Evolutionary conservation across 2,329 filamentous ascomycete genomes (phyloP).

Genomic region (Aspergillus fructus): DNA sequence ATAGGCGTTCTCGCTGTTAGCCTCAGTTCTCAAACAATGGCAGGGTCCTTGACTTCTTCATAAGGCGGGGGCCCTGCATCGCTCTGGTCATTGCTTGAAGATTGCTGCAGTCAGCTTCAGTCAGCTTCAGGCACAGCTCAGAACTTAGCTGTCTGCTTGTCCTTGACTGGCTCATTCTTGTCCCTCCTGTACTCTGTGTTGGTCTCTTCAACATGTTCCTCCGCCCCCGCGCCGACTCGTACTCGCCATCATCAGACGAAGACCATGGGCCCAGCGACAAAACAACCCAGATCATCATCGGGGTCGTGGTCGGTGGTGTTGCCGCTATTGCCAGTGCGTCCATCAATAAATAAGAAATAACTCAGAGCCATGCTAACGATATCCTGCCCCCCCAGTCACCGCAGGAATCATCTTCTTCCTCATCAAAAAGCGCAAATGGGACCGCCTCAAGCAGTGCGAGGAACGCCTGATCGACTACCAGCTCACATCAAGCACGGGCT

Average conservation of each 20-base stretch:
- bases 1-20: background rate
- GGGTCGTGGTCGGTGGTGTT: constrained; percentile 29
- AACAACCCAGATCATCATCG: constrained; percentile 25
- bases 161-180: background rate
- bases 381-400: constrained; percentile 20
- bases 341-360: background rate
- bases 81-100: background rate
- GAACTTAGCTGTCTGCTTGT: background rate
- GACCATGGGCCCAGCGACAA: background rate
- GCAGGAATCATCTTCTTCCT: constrained; percentile 25
- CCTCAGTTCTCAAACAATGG: background rate
- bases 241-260: background rate
- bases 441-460: constrained; percentile 22
- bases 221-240: background rate
- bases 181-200: background rate
- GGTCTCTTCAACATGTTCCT: background rate
- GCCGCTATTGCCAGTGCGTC: constrained; percentile 26
- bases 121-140: background rate
- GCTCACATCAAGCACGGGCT: background rate
- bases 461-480: constrained; percentile 15
- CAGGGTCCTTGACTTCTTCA: background rate
- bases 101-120: background rate
- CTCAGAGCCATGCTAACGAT: background rate
- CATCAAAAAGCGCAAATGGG: constrained; percentile 24
- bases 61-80: constrained; percentile 1